phyloP scores from a whole-genome alignment of 1,139 yeast genomes.

The Saccharomycopsis hybrid region DNA sequence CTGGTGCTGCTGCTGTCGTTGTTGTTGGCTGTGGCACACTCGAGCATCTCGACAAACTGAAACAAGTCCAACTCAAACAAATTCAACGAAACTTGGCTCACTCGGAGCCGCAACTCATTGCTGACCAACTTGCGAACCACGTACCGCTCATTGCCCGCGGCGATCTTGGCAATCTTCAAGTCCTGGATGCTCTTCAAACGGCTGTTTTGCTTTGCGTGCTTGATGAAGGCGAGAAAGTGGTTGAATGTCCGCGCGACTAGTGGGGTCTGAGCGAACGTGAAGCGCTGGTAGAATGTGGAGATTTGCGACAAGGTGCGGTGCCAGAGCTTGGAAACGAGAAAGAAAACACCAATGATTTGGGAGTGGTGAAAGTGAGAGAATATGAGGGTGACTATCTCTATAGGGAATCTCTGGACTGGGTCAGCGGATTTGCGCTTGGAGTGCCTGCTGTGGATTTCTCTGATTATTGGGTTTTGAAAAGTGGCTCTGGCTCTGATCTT shows the following conservation, averaged over 20 bases:
- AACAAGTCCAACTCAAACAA: slow-evolving; percentile 15
- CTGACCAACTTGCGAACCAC: slow-evolving; percentile 7
- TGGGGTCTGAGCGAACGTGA: slow-evolving; percentile 2
- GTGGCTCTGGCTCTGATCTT: no score
- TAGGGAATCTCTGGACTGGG: slow-evolving; percentile 9
- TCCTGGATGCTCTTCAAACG: neutral
- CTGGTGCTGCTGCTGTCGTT: neutral
- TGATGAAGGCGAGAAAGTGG: slow-evolving; percentile 5
- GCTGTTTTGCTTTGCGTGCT: neutral
- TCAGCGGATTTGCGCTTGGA: neutral
- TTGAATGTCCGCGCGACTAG: slow-evolving; percentile 5
- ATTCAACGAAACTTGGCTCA: slow-evolving; percentile 4
- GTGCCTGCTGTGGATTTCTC: no score
- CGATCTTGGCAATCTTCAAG: slow-evolving; percentile 5
- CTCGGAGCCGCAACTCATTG: neutral
- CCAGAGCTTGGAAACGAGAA: slow-evolving; percentile 16
- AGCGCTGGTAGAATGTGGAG: slow-evolving; percentile 6
- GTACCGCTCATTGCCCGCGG: slow-evolving; percentile 2
- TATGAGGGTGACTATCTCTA: slow-evolving; percentile 9
- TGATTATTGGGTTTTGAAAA: no score
- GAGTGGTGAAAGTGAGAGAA: slow-evolving; percentile 6
- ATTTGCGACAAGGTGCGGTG: slow-evolving; percentile 3
- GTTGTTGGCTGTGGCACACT: neutral
- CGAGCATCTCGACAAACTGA: slow-evolving; percentile 11
- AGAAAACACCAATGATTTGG: slow-evolving; percentile 6